A percentile compares a stretch with the other conserved stretches of the same genome.
phyloP scores from a whole-genome alignment of 2,329 filamentous ascomycete species.

The Thermothelomyces thermophilus region DNA sequence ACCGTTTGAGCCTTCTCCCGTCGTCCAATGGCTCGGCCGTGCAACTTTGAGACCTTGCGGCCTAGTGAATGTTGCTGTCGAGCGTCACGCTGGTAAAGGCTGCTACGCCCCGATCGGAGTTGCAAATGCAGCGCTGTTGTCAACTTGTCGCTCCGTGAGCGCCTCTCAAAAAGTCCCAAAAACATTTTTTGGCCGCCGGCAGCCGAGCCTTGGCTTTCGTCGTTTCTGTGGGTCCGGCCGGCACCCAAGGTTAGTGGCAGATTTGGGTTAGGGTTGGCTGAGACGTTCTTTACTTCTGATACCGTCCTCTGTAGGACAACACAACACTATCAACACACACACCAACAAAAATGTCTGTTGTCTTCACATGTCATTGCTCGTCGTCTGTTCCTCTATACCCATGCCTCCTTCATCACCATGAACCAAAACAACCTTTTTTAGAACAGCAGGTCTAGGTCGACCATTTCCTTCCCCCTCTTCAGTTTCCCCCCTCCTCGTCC shows the following conservation, averaged over 20 bases:
- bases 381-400: constrained; percentile 1
- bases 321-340: too few relatives aligned
- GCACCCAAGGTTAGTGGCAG: too few relatives aligned
- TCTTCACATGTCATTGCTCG: neutral
- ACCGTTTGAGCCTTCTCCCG: neutral
- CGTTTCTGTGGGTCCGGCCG: too few relatives aligned
- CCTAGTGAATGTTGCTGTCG: neutral
- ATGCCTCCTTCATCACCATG: neutral
- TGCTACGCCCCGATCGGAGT: neutral
- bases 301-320: too few relatives aligned
- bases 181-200: constrained; percentile 18
- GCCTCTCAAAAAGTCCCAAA: too few relatives aligned
- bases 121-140: too few relatives aligned
- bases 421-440: neutral
- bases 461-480: neutral
- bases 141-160: too few relatives aligned
- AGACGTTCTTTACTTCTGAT: too few relatives aligned
- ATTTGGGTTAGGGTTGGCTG: constrained; percentile 9
- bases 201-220: constrained; percentile 12
- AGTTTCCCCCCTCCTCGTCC: neutral
- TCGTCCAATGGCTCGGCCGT: constrained; percentile 3
- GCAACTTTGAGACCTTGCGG: neutral
- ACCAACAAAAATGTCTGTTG: too few relatives aligned
- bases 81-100: neutral
- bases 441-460: constrained; percentile 5